Evolutionary conservation across 2,329 filamentous ascomycete species (phyloP), one percentile per base, ranked within the genome.

Genomic region (Thielaviopsis punctulata): DNA sequence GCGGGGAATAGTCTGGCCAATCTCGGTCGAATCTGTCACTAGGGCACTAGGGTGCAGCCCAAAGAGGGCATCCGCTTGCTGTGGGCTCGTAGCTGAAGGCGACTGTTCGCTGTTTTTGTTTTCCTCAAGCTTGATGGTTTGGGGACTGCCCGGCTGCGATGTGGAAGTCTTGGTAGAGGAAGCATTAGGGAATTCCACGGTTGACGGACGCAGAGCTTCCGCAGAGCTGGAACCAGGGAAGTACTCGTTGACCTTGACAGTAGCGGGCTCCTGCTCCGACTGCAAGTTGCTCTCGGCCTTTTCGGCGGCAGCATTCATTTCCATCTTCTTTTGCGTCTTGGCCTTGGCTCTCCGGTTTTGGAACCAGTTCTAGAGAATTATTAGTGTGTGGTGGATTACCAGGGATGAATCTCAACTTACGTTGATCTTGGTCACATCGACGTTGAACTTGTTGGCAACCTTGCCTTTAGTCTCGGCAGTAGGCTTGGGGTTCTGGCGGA

Each of bases 261-360:
- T 15, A n/a, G 30, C 12, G 30, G 30, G 5, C 30, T 36, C 30
- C 30, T 36, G 30, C 9, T 36, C 30, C 13, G 30, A 15, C 30
- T 36, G 30, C 10, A 15, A 36, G 30, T 36, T 36, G 4, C 30
- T 15, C 12, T 36, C 30, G 9, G 30, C 30, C 44, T 59, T 60
- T 9, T 53, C 53, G 18, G 52, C 65, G 21, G 69, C 69, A 57
- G 75, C 70, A 56, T 71, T 69, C 52, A 71, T 71, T 53, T 70
- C 67, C 45, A 71, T 67, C 57, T 78, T 79, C 60, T 71, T 74
- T 62, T 80, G 75, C 61, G 80, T 78, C 71, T 80, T 80, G 57
- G 76, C 76, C 63, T 79, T 76, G 51, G 79, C 78, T 49, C 79
- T 71, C 55, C 79, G 69, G 61, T 82, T 82, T 58, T 82, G 79